Percentiles rank a stretch among this genome's conserved stretches.
phyloP scores from a whole-genome alignment of 768 basidiomycete species.

The Dacryopinax spathularia region DNA sequence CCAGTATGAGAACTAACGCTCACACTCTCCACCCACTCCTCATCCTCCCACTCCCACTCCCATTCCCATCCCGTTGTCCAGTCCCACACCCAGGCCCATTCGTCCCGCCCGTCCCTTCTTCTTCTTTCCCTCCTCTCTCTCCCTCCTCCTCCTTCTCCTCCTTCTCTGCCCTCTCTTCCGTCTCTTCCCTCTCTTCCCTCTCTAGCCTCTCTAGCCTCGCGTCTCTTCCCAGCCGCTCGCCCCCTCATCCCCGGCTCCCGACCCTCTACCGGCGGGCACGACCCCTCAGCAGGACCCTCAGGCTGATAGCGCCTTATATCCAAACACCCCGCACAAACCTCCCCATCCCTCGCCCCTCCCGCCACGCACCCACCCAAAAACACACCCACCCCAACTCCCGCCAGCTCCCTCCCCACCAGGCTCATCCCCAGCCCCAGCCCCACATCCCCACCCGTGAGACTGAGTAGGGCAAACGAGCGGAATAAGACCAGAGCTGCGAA shows the following conservation, averaged over 20 bases:
- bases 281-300: background rate
- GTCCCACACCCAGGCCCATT: background rate
- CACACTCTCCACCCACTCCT: background rate
- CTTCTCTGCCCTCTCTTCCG: conserved; percentile 5
- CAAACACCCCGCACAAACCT: background rate
- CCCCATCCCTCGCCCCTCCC: background rate
- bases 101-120: background rate
- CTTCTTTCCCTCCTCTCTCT: conserved; percentile 6
- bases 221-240: conserved; percentile 3
- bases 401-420: background rate
- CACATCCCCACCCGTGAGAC: background rate
- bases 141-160: conserved; percentile 6
- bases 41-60: background rate
- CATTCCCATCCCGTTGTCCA: background rate
- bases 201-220: background rate
- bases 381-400: background rate
- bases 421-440: no score
- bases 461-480: background rate
- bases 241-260: background rate
- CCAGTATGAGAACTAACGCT: background rate
- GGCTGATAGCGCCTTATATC: background rate
- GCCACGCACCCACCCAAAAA: background rate
- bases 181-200: conserved; percentile 3
- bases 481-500: background rate
- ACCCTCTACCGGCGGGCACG: background rate